Evolutionary conservation across 768 basidiomycete genomes (phyloP), one percentile per base, ranked within the genome.

Genomic region (Lactarius tabidus): DNA sequence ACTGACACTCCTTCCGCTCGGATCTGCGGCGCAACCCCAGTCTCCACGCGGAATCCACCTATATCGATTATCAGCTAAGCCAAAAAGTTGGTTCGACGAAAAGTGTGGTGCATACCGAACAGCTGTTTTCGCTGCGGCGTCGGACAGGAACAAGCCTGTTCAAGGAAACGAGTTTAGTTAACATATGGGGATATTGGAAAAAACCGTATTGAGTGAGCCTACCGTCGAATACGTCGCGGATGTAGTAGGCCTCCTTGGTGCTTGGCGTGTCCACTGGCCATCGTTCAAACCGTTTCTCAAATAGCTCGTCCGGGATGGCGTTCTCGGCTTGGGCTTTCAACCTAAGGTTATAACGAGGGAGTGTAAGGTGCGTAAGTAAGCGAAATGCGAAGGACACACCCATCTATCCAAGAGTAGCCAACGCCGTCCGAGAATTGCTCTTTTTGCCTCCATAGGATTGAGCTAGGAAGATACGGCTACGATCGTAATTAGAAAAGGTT

Each of bases 351-450:
- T 14, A 36, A 20, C 17, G 17, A 26, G 6, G n/a, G 72, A 64
- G 59, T 66, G 65, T 61, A 52, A 28, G 15, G 61, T 57, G 29
- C 12, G 20, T 36, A 60, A 29, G 12, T n/a, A 9, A 35, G 10
- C 65, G 31, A 59, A 35, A 52, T 36, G 69, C 33, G 18, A 23
- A 35, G 20, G 33, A 38, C 57, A 51, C 71, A 91, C 91, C 95
- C 93, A 72, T 98, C 95, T 72, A 98, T 98, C 95, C 96, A 98
- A 36, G 94, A 95, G 77, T 97, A 98, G 36, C 96, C 95, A 61
- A 97, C 95, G 60, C 97, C 97, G 72, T 99, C 97, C 2, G 95
- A 98, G 79, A 99, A 99, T 72, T 98, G 95, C 77, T 99, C 97
- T 76, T 99, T 99, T 76, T 99, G 97, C 63, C 97, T 84, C 97